phyloP scores from a whole-genome alignment of 148 eudicot species.

The Rhododendron williamsianum region DNA sequence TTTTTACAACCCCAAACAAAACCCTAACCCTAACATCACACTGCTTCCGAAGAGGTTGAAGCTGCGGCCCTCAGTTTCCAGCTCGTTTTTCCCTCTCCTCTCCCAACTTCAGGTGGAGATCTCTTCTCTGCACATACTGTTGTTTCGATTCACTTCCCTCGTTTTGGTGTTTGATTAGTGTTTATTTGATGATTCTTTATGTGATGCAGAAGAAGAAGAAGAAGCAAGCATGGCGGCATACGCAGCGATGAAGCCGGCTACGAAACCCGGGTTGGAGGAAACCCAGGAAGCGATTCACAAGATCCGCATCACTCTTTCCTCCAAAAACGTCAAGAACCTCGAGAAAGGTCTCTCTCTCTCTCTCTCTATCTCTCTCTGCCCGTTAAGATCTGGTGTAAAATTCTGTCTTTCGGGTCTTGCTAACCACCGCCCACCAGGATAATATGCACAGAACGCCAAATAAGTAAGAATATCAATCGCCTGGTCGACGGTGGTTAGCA shows the following conservation, averaged over 20 bases:
- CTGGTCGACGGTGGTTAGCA: not conserved
- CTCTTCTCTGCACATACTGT: not conserved
- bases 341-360: constrained; percentile 58
- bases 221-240: constrained; percentile 56
- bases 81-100: not conserved
- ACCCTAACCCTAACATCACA: not conserved
- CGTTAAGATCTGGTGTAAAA: too few relatives aligned
- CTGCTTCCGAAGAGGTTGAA: constrained; percentile 6
- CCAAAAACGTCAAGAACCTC: constrained; percentile 85
- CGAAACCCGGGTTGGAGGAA: constrained; percentile 78
- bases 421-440: not conserved
- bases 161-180: not conserved
- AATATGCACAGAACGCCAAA: too few relatives aligned
- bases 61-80: not conserved
- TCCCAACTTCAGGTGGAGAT: not conserved
- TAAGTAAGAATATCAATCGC: not conserved
- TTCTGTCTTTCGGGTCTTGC: not conserved
- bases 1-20: not conserved
- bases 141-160: not conserved
- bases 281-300: constrained; percentile 64
- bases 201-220: not conserved
- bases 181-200: not conserved
- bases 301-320: constrained; percentile 92
- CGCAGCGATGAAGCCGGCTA: constrained; percentile 56
- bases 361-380: not conserved